Evolutionary conservation across 352 stramenopile genomes (phyloP).

Genomic region (Globisporangium paddicum): DNA sequence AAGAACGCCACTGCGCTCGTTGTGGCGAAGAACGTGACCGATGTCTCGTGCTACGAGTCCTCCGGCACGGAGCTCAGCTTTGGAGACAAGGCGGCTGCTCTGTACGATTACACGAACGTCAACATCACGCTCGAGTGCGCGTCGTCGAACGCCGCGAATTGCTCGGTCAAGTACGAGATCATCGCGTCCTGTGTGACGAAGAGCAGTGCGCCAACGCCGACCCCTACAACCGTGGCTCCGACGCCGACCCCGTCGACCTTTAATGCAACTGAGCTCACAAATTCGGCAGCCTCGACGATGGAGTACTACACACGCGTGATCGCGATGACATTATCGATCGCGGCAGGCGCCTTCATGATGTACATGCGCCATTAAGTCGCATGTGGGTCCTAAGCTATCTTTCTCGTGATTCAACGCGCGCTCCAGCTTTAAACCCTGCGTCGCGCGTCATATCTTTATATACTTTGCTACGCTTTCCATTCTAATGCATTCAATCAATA

Average conservation of each 20-base stretch:
- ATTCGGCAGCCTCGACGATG: background rate
- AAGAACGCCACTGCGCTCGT: no score
- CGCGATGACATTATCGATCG: constrained; percentile 9
- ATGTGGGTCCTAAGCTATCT: background rate
- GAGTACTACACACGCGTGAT: constrained; percentile 10
- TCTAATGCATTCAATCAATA: no score
- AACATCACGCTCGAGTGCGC: no score
- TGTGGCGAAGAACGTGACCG: background rate
- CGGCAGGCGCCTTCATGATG: background rate
- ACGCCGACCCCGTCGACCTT: no score
- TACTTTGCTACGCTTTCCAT: no score
- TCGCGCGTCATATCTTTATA: no score
- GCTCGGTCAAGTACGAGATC: background rate
- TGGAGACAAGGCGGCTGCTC: background rate
- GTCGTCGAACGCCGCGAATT: background rate
- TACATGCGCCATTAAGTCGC: constrained; percentile 5
- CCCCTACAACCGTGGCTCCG: background rate
- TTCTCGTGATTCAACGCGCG: background rate
- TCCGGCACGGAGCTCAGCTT: background rate
- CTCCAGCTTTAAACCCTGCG: background rate
- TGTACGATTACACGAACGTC: background rate
- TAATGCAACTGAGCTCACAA: background rate
- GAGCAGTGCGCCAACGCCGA: background rate
- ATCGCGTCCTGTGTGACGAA: background rate
- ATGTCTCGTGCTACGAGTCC: background rate